Evolutionary conservation across 2,329 filamentous ascomycete genomes (phyloP).

Genomic region (Beauveria rudraprayagi): DNA sequence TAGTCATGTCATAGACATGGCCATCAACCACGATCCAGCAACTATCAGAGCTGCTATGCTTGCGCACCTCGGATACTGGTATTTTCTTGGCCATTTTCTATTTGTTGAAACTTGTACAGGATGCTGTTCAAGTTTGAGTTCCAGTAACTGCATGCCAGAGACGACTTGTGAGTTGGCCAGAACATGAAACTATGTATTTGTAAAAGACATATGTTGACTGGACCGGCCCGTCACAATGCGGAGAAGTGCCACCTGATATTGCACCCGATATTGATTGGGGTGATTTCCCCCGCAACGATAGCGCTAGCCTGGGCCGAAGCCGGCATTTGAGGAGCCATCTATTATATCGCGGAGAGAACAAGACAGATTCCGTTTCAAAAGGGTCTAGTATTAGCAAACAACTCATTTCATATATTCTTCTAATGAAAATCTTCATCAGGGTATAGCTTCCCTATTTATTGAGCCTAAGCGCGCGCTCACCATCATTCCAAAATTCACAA

Average conservation of each 20-base stretch:
- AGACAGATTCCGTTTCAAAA: no score
- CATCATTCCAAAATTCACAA: slow-evolving; percentile 10
- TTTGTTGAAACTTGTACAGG: neutral
- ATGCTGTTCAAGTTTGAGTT: neutral
- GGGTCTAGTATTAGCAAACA: no score
- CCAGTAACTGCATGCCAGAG: neutral
- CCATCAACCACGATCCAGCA: slow-evolving; percentile 62
- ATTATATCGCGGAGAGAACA: no score
- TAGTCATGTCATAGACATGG: slow-evolving; percentile 49
- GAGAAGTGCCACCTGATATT: neutral
- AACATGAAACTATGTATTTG: neutral
- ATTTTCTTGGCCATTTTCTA: slow-evolving; percentile 20
- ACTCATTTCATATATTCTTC: no score
- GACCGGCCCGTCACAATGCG: neutral
- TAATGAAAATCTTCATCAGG: neutral
- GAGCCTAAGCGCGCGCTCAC: neutral
- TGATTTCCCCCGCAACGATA: neutral
- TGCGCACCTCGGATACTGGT: slow-evolving; percentile 34
- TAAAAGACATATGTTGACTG: neutral
- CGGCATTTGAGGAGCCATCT: neutral
- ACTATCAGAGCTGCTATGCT: slow-evolving; percentile 38
- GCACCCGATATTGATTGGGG: neutral
- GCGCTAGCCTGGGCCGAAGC: neutral
- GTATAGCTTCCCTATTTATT: neutral
- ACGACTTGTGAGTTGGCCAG: neutral